These are phyloP conservation scores for Tephrocybe sp. DNA, from an alignment of 768 basidiomycete species.

Conservation along the genomic window DNA sequence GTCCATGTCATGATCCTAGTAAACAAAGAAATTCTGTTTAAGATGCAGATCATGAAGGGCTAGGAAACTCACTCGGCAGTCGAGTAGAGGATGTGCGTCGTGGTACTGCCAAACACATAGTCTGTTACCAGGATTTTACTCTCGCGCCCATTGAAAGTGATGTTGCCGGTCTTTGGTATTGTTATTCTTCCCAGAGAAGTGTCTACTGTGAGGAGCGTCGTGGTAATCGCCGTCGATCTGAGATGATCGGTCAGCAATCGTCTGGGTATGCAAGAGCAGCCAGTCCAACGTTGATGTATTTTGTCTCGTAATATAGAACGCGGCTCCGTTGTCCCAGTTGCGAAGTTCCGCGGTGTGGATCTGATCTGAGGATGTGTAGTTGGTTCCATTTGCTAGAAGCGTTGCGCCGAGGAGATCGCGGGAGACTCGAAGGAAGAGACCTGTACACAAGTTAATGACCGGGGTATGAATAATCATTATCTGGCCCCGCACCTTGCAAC, in stretches of 20 bases:
- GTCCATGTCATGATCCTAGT: slow-evolving; percentile 53
- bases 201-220: slow-evolving; percentile 40
- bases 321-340: slow-evolving; percentile 42
- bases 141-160: slow-evolving; percentile 48
- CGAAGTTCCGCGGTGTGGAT: slow-evolving; percentile 47
- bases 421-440: slow-evolving; percentile 53
- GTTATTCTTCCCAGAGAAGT: slow-evolving; percentile 39
- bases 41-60: background rate
- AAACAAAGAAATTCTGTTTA: background rate
- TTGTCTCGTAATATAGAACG: slow-evolving; percentile 53
- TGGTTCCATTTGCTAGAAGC: slow-evolving; percentile 50
- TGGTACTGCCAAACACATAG: slow-evolving; percentile 40
- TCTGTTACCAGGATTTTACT: slow-evolving; percentile 50
- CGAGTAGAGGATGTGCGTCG: slow-evolving; percentile 40
- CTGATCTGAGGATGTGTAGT: slow-evolving; percentile 42
- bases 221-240: slow-evolving; percentile 45
- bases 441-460: slow-evolving; percentile 19
- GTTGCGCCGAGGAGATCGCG: slow-evolving; percentile 43
- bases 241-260: background rate
- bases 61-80: slow-evolving; percentile 41
- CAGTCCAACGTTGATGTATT: slow-evolving; percentile 36
- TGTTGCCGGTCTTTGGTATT: slow-evolving; percentile 36
- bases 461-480: background rate
- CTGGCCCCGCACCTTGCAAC: slow-evolving; percentile 49
- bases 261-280: background rate